Evolutionary conservation across 768 basidiomycete genomes (phyloP), one percentile per base, ranked within the genome.

Genomic region (Krasilnikovozyma curviuscula): DNA sequence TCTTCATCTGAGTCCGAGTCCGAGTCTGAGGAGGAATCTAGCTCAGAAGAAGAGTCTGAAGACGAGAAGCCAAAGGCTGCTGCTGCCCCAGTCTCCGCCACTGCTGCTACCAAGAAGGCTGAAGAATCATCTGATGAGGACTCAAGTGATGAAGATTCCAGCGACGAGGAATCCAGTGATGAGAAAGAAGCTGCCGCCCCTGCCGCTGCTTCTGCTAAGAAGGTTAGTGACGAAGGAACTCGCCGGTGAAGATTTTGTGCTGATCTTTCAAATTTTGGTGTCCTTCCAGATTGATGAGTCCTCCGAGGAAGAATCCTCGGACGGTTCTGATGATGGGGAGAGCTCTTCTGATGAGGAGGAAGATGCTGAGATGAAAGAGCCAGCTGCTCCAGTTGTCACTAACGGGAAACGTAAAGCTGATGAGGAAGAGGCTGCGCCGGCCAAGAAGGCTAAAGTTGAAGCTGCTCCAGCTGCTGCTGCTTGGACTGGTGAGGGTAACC

Each of bases 381-480:
- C 55, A 19, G 8, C 46, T 7, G 42, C 38, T 34, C 31, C 48
- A 29, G 48, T 38, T 19, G 38, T 51, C 28, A 48, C 46, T 37
- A 41, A 42, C 10, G 77, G 73, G 52, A 91, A 91, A 67, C 79
- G 86, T 57, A 89, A 89, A 67, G 83, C 81, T 25, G 75, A 76
- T 24, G 73, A 72, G 19, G 73, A 73, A 24, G 66, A 66, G 18
- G 67, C 72, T 37, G 71, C 70, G 13, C 71, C 77, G 33, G 65
- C 74, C 31, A 91, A 95, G 73, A 91, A 91, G 67, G 73, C 70
- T 57, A 93, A 88, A 70, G 69, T 79, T 41, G 73, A 66, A 39
- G 72, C 78, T 56, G 77, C 70, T 48, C 67, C 71, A 38, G 70
- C 71, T 37, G 67, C 68, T 18, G 58, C 71, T n/a, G 65, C 65